Percentiles rank a stretch among this genome's conserved stretches.
These are phyloP conservation scores for Rhizoclosmatium sp. DNA, from an alignment of 192 early-diverging fungal species.

Conservation along the genomic window DNA sequence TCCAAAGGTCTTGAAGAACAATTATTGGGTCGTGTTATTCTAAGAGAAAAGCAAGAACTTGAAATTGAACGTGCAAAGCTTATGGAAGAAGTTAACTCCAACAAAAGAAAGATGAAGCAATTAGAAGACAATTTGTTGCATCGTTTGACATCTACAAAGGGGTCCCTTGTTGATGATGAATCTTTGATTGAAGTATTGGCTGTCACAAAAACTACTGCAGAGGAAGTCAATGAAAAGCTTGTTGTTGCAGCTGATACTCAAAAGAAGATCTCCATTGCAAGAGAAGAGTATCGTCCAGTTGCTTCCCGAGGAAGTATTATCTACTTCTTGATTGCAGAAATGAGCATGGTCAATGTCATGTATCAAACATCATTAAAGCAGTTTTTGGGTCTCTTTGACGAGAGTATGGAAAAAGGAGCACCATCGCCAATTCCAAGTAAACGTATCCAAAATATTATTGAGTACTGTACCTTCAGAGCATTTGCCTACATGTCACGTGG, in stretches of 20 bases:
- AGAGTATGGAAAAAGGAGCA: constrained; percentile 69
- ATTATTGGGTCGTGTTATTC: constrained; percentile 69
- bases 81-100: constrained; percentile 70
- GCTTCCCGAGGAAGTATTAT: constrained; percentile 68
- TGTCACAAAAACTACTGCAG: constrained; percentile 68
- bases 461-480: constrained; percentile 68
- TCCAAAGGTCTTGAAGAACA: constrained; percentile 71
- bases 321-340: constrained; percentile 74
- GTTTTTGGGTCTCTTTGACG: constrained; percentile 73
- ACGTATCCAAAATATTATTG: constrained; percentile 73
- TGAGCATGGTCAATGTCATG: constrained; percentile 74
- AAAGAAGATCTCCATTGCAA: constrained; percentile 69
- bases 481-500: constrained; percentile 67
- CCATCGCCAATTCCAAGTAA: constrained; percentile 72
- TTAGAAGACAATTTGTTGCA: constrained; percentile 73
- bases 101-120: constrained; percentile 75
- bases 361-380: constrained; percentile 73
- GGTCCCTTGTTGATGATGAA: constrained; percentile 71
- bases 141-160: constrained; percentile 70
- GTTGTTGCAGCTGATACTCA: constrained; percentile 71
- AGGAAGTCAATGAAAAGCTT: constrained; percentile 73
- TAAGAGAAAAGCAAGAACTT: constrained; percentile 73
- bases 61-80: constrained; percentile 72
- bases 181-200: constrained; percentile 73
- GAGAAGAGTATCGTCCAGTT: constrained; percentile 73